Evolutionary conservation across 2,329 filamentous ascomycete genomes (phyloP), one percentile per base, ranked within the genome.

Genomic region (Phialocephala sp.): DNA sequence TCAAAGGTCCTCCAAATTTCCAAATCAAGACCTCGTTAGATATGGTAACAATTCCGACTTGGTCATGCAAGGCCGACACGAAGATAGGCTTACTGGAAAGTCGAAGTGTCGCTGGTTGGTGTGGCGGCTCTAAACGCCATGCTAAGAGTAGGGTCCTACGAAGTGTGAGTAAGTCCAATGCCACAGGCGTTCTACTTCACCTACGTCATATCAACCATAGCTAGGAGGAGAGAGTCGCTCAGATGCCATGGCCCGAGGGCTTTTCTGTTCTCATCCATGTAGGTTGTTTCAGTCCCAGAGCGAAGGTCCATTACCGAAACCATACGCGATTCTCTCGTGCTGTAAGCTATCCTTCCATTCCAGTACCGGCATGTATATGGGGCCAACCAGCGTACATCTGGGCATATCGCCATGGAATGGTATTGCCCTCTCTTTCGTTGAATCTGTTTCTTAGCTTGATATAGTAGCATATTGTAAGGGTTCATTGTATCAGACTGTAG

Each of bases 321-420:
- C 9, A 18, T 20, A 24, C 12, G 20, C 68, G 58, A 55, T 69
- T 65, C 56, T 27, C 37, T n/a, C 14, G 27, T 32, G 8, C 45
- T 68, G 15, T 47, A 66, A n/a, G 69, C 71, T 41, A 74, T 41
- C 41, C 66, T 69, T 15, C 70, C 71, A 55, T 71, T 70, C n/a
- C 65, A 68, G 41, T 72, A 73, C 50, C 69, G 64, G 37, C 4
- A 12, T 41, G 3, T 18, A 14, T 41, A 14, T 3, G 27, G 27
- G 3, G 27, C 27, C 27, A 41, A 18, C 11, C 37, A 14, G 37
- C 15, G 37, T 14, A 18, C 4, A 4, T 14, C 12, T 41, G 11
- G 55, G 47, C 58, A 62, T 18, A 60, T 61, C 6, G 62, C 37
- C 18, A 63, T 65, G 8, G 63, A 65, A n/a, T 60, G 36, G 20